Percentiles rank a stretch among this genome's conserved stretches.
Evolutionary conservation across 164 flowering plant species (phyloP).

Genomic region (Magnolia sinica): DNA sequence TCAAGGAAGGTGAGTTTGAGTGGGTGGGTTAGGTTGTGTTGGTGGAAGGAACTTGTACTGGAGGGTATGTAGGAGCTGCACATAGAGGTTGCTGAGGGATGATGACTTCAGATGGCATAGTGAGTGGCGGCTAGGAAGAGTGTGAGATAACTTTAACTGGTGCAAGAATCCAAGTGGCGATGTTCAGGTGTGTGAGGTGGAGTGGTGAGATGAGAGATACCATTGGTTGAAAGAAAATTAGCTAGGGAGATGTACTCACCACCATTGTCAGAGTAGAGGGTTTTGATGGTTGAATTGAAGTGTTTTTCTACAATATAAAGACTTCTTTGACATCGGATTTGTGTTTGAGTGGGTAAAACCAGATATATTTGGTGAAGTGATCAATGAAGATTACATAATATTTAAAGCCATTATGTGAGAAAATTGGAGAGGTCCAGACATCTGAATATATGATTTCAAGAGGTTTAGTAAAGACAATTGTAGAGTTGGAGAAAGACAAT

Average conservation of each 20-base stretch:
- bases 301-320: too few relatives aligned
- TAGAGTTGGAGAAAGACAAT: conserved; percentile 1
- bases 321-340: too few relatives aligned
- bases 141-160: too few relatives aligned
- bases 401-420: not conserved
- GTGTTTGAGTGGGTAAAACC: too few relatives aligned
- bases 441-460: not conserved
- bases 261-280: not conserved
- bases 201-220: not conserved
- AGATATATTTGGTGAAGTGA: too few relatives aligned
- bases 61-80: not conserved
- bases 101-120: not conserved
- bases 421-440: conserved; percentile 6
- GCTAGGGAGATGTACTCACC: too few relatives aligned
- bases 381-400: too few relatives aligned
- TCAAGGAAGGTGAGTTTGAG: not conserved
- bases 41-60: not conserved
- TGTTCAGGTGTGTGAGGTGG: not conserved
- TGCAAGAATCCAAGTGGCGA: too few relatives aligned
- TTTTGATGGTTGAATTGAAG: not conserved
- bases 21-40: not conserved
- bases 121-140: not conserved
- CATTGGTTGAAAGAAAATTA: not conserved
- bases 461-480: not conserved
- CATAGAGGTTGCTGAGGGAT: not conserved